Evolutionary conservation across 176 grass and related monocot species (phyloP), one percentile per base, ranked within the genome.

Genomic region (Bothriochloa decipiens): DNA sequence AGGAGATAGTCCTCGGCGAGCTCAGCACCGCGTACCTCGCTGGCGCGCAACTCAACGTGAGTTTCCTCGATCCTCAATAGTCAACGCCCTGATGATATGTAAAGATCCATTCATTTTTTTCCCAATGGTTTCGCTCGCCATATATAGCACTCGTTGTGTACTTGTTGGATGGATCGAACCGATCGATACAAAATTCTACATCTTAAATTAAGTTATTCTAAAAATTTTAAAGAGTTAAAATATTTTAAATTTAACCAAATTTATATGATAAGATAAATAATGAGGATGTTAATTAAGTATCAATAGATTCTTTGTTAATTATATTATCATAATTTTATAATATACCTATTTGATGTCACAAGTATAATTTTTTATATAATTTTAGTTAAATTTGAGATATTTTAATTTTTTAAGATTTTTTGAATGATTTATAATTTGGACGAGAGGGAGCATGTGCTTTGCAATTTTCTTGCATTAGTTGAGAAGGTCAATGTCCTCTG

Each of bases 1-100:
- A 81, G 76, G 91, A 92, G 53, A 80, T 87, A 74, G 89, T 92
- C 75, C 87, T 92, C 57, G 91, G 91, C 37, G 91, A 92, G 80
- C 81, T 86, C 52, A 89, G 82, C 75, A 87, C 91, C 32, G 33
- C 84, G 4, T 92, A 89, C 33, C 90, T 92, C 23, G 71, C 87
- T 4, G 75, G 87, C 11, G 90, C 83, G 3, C 80, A 80, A 11
- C 17, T 84, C 36, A 20, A 92, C 74, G 87, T 92, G 61, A 92
- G 58, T 26, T 26, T 25, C 25, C n/a, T 10, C 23, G n/a, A 71
- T 22, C 18, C 66, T 68, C 33, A 39, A 20, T 16, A 15, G 16
- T 18, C 49, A 52, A 53, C 6, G 1, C 41, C 70, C 70, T 72
- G 40, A 45, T 13, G 5, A 36, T 36, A 52, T 22, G 7, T 39